phyloP scores from a whole-genome alignment of 495 filamentous ascomycete genomes.

The Baudoinia panamericana region DNA sequence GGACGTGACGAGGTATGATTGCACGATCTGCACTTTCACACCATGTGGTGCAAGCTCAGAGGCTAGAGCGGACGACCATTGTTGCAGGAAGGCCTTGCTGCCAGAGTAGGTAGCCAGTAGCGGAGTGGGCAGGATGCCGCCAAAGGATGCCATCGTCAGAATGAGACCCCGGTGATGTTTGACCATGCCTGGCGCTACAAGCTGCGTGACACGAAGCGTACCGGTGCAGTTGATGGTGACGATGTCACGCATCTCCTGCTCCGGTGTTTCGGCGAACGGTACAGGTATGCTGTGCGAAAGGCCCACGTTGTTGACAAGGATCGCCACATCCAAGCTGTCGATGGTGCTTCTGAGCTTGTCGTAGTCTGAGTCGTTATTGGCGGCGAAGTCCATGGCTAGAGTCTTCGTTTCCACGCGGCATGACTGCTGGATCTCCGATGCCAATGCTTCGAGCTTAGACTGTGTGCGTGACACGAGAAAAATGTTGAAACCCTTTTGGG shows the following conservation, averaged over 20 bases:
- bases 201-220: constrained; percentile 73
- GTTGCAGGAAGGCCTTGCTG: constrained; percentile 93
- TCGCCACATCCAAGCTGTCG: constrained; percentile 61
- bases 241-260: constrained; percentile 72
- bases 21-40: constrained; percentile 71
- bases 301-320: constrained; percentile 96
- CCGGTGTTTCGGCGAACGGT: constrained; percentile 65
- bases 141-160: constrained; percentile 94
- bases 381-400: constrained; percentile 82
- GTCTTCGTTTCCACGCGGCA: constrained; percentile 55
- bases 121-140: constrained; percentile 78
- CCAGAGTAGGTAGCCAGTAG: constrained; percentile 94
- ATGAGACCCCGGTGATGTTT: constrained; percentile 74
- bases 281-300: constrained; percentile 85
- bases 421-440: constrained; percentile 58
- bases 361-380: constrained; percentile 65
- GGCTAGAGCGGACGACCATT: constrained; percentile 82
- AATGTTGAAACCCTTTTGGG: constrained; percentile 82
- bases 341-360: constrained; percentile 52
- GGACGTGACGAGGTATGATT: constrained; percentile 82
- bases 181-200: constrained; percentile 74
- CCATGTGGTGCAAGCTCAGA: constrained; percentile 67
- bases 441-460: constrained; percentile 70
- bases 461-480: constrained; percentile 87
- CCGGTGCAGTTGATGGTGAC: constrained; percentile 87